phyloP scores from a whole-genome alignment of 768 basidiomycete species.

The Neoboletus magnificus region DNA sequence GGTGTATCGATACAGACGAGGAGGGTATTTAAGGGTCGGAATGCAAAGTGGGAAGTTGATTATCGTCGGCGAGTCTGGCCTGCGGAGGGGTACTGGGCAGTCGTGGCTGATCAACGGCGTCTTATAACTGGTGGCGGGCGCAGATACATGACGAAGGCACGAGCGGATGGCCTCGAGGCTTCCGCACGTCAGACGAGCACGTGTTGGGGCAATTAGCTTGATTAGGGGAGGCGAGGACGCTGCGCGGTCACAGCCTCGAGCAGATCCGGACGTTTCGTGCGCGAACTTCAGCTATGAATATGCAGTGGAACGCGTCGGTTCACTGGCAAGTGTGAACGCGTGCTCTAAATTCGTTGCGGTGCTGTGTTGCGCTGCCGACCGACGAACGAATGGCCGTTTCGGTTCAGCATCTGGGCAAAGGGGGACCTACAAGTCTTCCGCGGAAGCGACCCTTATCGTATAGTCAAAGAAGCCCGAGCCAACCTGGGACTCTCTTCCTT shows the following conservation, averaged over 20 bases:
- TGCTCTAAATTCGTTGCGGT: slow-evolving; percentile 2
- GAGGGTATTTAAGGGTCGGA: slow-evolving; percentile 21
- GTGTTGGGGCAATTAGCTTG: slow-evolving; percentile 11
- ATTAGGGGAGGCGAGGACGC: slow-evolving; percentile 12
- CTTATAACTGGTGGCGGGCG: slow-evolving; percentile 27
- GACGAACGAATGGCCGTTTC: not conserved
- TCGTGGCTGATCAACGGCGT: slow-evolving; percentile 28
- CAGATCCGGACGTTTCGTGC: not conserved
- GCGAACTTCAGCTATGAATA: slow-evolving; percentile 2
- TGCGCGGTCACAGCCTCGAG: slow-evolving; percentile 15
- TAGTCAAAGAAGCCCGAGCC: not conserved
- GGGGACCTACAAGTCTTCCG: not conserved
- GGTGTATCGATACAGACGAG: slow-evolving; percentile 11
- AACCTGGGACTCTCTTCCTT: no score
- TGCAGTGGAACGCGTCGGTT: not conserved
- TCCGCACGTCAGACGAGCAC: slow-evolving; percentile 29
- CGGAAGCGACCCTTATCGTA: slow-evolving; percentile 1
- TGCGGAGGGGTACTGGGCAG: slow-evolving; percentile 19
- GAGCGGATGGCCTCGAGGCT: slow-evolving; percentile 32
- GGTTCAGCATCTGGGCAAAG: slow-evolving; percentile 6
- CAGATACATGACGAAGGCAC: slow-evolving; percentile 24
- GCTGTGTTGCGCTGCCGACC: not conserved
- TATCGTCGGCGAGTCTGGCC: slow-evolving; percentile 19
- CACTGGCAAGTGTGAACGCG: not conserved
- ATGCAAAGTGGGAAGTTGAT: slow-evolving; percentile 15